Percentiles rank a stretch among this genome's conserved stretches.
Evolutionary conservation across 495 filamentous ascomycete genomes (phyloP).

Genomic region (Barbatosphaeria neglecta): DNA sequence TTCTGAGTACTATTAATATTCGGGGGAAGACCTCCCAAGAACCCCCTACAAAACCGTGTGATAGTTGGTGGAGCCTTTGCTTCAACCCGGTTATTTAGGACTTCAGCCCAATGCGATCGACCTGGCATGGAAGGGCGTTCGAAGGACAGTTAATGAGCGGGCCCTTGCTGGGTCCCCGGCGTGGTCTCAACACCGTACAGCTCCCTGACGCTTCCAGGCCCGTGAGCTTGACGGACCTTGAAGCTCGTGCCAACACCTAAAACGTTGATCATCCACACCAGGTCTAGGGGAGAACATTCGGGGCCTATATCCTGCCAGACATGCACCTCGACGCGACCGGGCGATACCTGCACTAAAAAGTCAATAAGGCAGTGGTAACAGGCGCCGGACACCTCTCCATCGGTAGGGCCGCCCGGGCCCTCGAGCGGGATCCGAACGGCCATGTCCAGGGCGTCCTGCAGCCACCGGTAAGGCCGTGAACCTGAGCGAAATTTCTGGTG

Average conservation of each 20-base stretch:
- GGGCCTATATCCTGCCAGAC: conserved; percentile 7
- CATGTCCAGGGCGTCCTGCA: background rate
- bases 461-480: background rate
- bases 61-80: too few species aligned
- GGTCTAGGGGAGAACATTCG: conserved; percentile 4
- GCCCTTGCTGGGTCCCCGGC: too few species aligned
- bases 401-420: background rate
- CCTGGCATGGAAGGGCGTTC: too few species aligned
- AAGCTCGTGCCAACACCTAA: background rate
- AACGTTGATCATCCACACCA: background rate
- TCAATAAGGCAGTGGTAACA: conserved; percentile 6
- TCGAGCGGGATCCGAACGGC: background rate
- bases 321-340: background rate
- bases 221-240: background rate
- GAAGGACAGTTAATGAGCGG: too few species aligned
- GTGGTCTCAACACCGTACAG: too few species aligned
- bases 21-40: too few species aligned
- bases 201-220: background rate
- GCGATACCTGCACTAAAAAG: background rate
- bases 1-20: too few species aligned
- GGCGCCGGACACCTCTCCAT: background rate
- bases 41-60: too few species aligned
- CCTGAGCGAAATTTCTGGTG: background rate
- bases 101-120: too few species aligned
- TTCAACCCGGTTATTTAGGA: too few species aligned